Evolutionary conservation across 306 rosid species (phyloP).

Genomic region (Dryas drummondii): DNA sequence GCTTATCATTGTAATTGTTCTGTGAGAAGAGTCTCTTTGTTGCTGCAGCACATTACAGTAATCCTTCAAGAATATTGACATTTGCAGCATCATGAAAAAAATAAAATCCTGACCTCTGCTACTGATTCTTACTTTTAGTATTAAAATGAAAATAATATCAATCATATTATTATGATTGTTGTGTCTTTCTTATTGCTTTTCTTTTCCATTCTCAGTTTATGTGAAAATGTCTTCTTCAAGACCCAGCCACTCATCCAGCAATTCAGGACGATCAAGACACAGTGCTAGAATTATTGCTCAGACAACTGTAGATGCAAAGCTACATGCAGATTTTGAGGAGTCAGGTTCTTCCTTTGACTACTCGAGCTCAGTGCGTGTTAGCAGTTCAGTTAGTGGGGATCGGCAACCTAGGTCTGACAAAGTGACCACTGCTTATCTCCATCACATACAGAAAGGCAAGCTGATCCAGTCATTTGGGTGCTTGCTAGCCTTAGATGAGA

Average conservation of each 20-base stretch:
- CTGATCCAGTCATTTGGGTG: slow-evolving; percentile 92
- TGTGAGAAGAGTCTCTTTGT: neutral
- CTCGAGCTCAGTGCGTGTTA: slow-evolving; percentile 67
- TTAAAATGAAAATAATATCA: neutral
- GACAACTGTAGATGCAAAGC: slow-evolving; percentile 88
- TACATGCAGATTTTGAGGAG: slow-evolving; percentile 85
- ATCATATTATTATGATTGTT: neutral
- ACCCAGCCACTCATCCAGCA: slow-evolving; percentile 76
- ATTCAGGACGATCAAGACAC: slow-evolving; percentile 77
- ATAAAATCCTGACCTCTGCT: too few species aligned
- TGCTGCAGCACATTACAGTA: neutral
- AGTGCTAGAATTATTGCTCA: slow-evolving; percentile 76
- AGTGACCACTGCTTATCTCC: slow-evolving; percentile 87
- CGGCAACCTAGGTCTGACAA: slow-evolving; percentile 65
- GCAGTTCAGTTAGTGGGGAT: slow-evolving; percentile 43
- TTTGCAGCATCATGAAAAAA: neutral
- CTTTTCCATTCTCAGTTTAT: slow-evolving; percentile 29
- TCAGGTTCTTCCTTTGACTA: slow-evolving; percentile 87
- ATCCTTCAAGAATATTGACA: slow-evolving; percentile 3
- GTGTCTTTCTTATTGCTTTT: slow-evolving; percentile 2
- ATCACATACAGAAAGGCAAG: slow-evolving; percentile 85
- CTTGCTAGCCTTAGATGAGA: slow-evolving; percentile 84
- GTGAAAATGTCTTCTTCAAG: slow-evolving; percentile 78
- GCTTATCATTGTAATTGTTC: neutral
- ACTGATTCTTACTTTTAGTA: neutral